Evolutionary conservation across 805 yeast species (phyloP).

Genomic region (Vanderwaltozyma tropicalis): DNA sequence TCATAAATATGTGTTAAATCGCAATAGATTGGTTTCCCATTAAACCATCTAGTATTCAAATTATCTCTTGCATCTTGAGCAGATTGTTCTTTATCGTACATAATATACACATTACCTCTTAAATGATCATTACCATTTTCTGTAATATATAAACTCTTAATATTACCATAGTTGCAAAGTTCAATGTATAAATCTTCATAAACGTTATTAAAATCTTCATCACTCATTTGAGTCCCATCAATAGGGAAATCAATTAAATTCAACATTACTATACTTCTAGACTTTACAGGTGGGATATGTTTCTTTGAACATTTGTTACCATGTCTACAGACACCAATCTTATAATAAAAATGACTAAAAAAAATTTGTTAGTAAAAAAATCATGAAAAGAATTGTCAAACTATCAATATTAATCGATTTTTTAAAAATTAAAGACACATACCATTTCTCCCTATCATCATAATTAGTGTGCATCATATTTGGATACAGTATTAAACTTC

Average conservation of each 20-base stretch:
- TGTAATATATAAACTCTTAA: conserved; percentile 61
- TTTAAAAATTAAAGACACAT: neutral
- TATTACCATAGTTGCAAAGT: conserved; percentile 37
- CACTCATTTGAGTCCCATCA: conserved; percentile 34
- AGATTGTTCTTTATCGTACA: conserved; percentile 42
- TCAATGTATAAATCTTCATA: conserved; percentile 66
- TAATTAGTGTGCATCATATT: neutral
- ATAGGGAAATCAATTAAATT: conserved; percentile 41
- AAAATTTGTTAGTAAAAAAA: neutral
- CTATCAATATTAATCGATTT: neutral
- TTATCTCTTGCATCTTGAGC: conserved; percentile 52
- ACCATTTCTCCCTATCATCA: neutral
- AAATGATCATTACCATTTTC: conserved; percentile 77
- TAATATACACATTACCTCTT: conserved; percentile 75
- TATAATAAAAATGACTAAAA: conserved; percentile 43
- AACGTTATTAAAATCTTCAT: conserved; percentile 45
- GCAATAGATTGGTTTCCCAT: conserved; percentile 65
- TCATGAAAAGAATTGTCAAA: neutral
- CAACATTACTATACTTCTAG: conserved; percentile 50
- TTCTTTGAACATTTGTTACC: conserved; percentile 77
- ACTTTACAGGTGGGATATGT: conserved; percentile 55
- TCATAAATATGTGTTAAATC: conserved; percentile 68
- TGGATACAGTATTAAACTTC: too few relatives aligned
- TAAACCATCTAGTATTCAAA: conserved; percentile 76
- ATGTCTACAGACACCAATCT: conserved; percentile 89